Evolutionary conservation across 78 protist species (phyloP).

Genomic region (Protostelium mycophagum): DNA sequence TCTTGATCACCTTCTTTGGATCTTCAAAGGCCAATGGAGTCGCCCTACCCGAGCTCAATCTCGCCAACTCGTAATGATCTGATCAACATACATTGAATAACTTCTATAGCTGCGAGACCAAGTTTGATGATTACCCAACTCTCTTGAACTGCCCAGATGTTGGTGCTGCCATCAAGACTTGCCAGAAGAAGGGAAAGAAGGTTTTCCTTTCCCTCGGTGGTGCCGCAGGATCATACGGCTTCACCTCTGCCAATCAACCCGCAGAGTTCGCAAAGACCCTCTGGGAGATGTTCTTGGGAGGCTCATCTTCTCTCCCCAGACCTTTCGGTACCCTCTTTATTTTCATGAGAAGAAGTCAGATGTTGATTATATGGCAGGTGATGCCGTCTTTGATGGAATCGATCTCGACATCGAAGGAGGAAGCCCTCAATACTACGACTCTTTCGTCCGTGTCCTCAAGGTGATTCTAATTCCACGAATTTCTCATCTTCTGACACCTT

Average conservation of each 20-base stretch:
- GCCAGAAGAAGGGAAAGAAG: conserved; percentile 5
- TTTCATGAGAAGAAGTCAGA: too few species aligned
- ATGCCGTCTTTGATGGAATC: conserved; percentile 33
- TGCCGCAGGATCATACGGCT: conserved; percentile 29
- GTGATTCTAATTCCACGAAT: background rate
- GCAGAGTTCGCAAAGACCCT: conserved; percentile 12
- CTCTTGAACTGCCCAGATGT: conserved; percentile 18
- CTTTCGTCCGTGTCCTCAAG: conserved; percentile 1
- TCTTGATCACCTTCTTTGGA: conserved; percentile 19
- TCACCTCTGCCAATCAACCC: conserved; percentile 15
- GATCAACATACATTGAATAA: background rate
- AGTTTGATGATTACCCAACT: background rate
- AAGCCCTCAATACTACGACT: conserved; percentile 3
- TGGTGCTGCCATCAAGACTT: conserved; percentile 2
- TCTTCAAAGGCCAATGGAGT: conserved; percentile 14
- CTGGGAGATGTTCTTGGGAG: conserved; percentile 56
- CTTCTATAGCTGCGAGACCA: background rate
- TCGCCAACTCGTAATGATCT: conserved; percentile 20
- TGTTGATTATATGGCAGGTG: too few species aligned
- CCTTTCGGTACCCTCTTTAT: too few species aligned
- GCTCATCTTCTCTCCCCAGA: conserved; percentile 15
- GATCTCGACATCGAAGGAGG: conserved; percentile 46
- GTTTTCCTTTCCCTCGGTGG: conserved; percentile 23
- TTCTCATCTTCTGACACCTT: background rate
- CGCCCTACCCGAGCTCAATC: conserved; percentile 10